Evolutionary conservation across 768 basidiomycete species (phyloP), one percentile per base, ranked within the genome.

Genomic region (Suillus bovinus): DNA sequence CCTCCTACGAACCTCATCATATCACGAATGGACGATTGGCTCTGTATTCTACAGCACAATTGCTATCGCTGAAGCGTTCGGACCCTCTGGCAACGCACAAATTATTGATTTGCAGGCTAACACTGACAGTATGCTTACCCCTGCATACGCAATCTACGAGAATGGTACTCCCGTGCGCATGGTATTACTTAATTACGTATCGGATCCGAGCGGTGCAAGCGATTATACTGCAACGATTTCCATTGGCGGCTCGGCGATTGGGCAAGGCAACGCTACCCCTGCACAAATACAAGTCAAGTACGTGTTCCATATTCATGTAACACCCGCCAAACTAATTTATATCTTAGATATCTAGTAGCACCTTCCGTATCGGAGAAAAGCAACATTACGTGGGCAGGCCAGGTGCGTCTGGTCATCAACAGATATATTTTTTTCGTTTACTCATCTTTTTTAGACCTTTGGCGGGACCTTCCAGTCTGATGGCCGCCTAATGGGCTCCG

Each of bases 71-170:
- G 80, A 80, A 67, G 68, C 69, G 13, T 72, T 80, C 53, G 78
- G 78, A 17, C 65, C 72, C 44, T 71, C 71, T 27, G 76, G 76
- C 58, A 61, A 58, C 5, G 71, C 75, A 14, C 77, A 74, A 64
- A 70, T 81, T 16, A 68, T 77, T 27, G 80, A 81, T 66, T 66
- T 81, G 27, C 61, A 63, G 31, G 64, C 69, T 27, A 68, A 64
- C 49, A 57, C 54, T 31, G 69, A 70, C 36, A 71, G 67, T 64
- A 71, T 70, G 58, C 74, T 69, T 62, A 76, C 74, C 54, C 72
- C 78, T 71, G 41, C 81, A 1, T 86, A 84, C 67, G 89, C 82
- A 9, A 81, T 93, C 60, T 93, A 92, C 71, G 90, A 93, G 70
- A 81, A 87, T 61, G 84, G 84, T 31, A 41, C 76, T 27, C 77